Evolutionary conservation across 1,139 yeast species (phyloP).

Genomic region (Pichia sp.): DNA sequence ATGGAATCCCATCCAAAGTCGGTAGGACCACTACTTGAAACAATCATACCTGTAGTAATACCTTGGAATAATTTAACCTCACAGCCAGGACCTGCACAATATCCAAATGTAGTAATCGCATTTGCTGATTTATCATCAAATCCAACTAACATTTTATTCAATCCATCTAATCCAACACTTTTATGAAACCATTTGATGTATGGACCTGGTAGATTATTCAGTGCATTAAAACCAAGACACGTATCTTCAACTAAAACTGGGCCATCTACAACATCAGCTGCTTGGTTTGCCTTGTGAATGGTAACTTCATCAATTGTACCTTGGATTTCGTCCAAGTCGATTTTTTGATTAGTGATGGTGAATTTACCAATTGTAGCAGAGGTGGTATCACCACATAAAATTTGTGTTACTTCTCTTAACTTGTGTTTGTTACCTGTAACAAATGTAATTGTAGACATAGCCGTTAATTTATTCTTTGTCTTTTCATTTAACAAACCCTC

Average conservation of each 20-base stretch:
- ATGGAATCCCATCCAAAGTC: conserved; percentile 94
- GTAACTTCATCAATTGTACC: conserved; percentile 83
- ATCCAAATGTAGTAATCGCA: conserved; percentile 91
- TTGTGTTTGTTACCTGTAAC: conserved; percentile 85
- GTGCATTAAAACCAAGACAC: conserved; percentile 75
- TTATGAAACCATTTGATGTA: conserved; percentile 81
- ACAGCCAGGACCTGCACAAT: conserved; percentile 72
- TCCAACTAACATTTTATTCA: conserved; percentile 69
- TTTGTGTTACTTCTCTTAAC: conserved; percentile 72
- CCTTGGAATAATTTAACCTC: conserved; percentile 80
- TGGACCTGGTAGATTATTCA: conserved; percentile 87
- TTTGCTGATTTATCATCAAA: conserved; percentile 81
- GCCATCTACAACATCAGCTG: conserved; percentile 55
- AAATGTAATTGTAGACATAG: conserved; percentile 35
- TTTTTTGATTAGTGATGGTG: conserved; percentile 48
- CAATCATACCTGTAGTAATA: conserved; percentile 72
- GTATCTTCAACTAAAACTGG: conserved; percentile 96
- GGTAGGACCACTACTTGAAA: conserved; percentile 66
- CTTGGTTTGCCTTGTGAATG: conserved; percentile 68
- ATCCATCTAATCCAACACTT: conserved; percentile 62
- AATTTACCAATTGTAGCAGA: conserved; percentile 43
- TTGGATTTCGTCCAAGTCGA: conserved; percentile 87
- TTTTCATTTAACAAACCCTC: not conserved
- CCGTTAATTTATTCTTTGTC: too few species aligned
- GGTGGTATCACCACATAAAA: conserved; percentile 39